Evolutionary conservation across 176 grass and related monocot genomes (phyloP).

Genomic region (Oryza glaberrima): DNA sequence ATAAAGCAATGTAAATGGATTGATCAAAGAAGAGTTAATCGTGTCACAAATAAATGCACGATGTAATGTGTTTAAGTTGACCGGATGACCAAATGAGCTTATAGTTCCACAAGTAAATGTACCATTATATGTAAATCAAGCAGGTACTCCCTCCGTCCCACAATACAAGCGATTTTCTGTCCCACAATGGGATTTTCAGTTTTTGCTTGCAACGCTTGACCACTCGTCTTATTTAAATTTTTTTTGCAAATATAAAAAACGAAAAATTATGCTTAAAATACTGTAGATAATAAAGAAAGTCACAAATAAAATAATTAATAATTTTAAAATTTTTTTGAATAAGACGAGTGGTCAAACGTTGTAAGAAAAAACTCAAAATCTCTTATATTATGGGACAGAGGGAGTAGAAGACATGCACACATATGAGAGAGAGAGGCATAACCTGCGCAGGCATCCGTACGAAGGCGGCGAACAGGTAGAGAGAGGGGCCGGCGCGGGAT

Average conservation of each 20-base stretch:
- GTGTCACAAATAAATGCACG: not conserved
- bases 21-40: not conserved
- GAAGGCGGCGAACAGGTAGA: conserved; percentile 71
- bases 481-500: conserved; percentile 39
- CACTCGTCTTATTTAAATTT: too few relatives aligned
- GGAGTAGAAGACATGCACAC: not conserved
- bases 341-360: too few relatives aligned
- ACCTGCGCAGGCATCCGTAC: conserved; percentile 90
- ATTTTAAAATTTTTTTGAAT: too few relatives aligned
- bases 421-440: not conserved
- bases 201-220: too few relatives aligned
- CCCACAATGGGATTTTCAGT: too few relatives aligned
- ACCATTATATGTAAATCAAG: not conserved
- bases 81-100: not conserved
- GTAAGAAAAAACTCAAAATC: too few relatives aligned
- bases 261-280: too few relatives aligned
- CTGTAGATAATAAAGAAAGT: too few relatives aligned
- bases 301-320: too few relatives aligned
- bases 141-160: not conserved
- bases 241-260: too few relatives aligned
- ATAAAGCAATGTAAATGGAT: not conserved
- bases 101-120: not conserved
- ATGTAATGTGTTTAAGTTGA: not conserved
- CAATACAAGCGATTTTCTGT: too few relatives aligned
- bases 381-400: too few relatives aligned